Percentiles rank a stretch among this genome's conserved stretches.
Evolutionary conservation across 257 asterid genomes (phyloP).

Genomic region (Primulina tabacum): DNA sequence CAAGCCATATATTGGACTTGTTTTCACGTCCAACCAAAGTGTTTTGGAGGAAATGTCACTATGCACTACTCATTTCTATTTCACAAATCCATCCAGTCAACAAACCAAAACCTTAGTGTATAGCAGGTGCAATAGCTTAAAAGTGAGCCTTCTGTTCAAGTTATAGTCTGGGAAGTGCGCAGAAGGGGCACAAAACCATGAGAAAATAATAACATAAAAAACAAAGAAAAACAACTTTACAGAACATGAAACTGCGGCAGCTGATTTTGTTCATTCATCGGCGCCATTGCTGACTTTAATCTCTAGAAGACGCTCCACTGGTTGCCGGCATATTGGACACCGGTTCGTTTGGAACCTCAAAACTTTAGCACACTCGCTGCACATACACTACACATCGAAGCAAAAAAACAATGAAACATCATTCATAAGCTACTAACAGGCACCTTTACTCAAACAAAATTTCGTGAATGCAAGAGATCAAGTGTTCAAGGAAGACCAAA

Average conservation of each 20-base stretch:
- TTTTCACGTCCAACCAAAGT: neutral
- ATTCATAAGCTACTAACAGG: neutral
- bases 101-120: slow-evolving; percentile 18
- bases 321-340: slow-evolving; percentile 98
- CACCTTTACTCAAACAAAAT: neutral
- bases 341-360: slow-evolving; percentile 91
- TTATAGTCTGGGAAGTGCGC: slow-evolving; percentile 27
- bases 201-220: neutral
- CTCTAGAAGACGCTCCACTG: slow-evolving; percentile 96
- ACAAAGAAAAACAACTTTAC: slow-evolving; percentile 33
- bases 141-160: slow-evolving; percentile 29
- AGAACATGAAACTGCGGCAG: slow-evolving; percentile 28
- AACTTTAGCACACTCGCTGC: slow-evolving; percentile 95
- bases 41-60: slow-evolving; percentile 16
- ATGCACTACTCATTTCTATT: slow-evolving; percentile 15
- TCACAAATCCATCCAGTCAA: slow-evolving; percentile 5
- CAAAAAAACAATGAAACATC: slow-evolving; percentile 15
- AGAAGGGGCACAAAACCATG: slow-evolving; percentile 18
- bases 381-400: slow-evolving; percentile 78
- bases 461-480: neutral
- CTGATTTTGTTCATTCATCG: slow-evolving; percentile 47
- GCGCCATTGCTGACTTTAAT: slow-evolving; percentile 67
- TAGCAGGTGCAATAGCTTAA: slow-evolving; percentile 29
- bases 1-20: neutral
- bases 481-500: neutral